Conservation (phyloP, 2,329 filamentous ascomycete species). For the Exophiala calicioides region DNA sequence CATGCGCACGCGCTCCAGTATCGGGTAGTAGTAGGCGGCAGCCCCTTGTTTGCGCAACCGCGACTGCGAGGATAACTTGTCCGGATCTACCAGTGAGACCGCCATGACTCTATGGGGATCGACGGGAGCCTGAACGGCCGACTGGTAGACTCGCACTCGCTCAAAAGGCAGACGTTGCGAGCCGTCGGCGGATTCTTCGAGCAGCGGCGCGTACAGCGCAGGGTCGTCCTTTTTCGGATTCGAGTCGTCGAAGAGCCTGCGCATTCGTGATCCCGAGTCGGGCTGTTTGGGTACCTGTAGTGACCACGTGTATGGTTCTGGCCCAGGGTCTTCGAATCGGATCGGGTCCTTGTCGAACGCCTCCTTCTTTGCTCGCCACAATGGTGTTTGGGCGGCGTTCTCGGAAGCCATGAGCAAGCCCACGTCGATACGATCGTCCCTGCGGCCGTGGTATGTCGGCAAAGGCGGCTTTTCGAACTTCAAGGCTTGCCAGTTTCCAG, state of each 20-base stretch:
- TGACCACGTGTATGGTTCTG: constrained; percentile 60
- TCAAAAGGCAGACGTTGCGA: constrained; percentile 42
- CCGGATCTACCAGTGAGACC: constrained; percentile 58
- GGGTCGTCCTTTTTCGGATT: constrained; percentile 57
- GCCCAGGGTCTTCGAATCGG: constrained; percentile 53
- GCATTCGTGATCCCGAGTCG: constrained; percentile 52
- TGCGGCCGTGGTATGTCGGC: constrained; percentile 46
- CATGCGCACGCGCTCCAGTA: constrained; percentile 46
- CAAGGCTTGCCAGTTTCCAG: constrained; percentile 57
- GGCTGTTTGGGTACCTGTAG: constrained; percentile 57
- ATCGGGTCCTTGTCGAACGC: constrained; percentile 53
- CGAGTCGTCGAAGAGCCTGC: constrained; percentile 56
- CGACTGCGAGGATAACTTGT: constrained; percentile 26
- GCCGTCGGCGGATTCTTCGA: constrained; percentile 44
- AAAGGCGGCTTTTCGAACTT: constrained; percentile 64
- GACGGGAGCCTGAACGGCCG: constrained; percentile 54
- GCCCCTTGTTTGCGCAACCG: constrained; percentile 44
- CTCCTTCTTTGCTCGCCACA: constrained; percentile 50
- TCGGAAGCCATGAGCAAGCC: constrained; percentile 56
- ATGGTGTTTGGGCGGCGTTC: constrained; percentile 50
- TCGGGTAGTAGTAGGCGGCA: constrained; percentile 64
- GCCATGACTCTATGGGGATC: constrained; percentile 60
- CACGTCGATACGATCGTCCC: constrained; percentile 62
- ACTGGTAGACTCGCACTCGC: constrained; percentile 62
- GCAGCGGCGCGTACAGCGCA: constrained; percentile 46